These are phyloP conservation scores for Talaromyces sp. DNA, from an alignment of 2,329 filamentous ascomycete genomes.

Conservation along the genomic window DNA sequence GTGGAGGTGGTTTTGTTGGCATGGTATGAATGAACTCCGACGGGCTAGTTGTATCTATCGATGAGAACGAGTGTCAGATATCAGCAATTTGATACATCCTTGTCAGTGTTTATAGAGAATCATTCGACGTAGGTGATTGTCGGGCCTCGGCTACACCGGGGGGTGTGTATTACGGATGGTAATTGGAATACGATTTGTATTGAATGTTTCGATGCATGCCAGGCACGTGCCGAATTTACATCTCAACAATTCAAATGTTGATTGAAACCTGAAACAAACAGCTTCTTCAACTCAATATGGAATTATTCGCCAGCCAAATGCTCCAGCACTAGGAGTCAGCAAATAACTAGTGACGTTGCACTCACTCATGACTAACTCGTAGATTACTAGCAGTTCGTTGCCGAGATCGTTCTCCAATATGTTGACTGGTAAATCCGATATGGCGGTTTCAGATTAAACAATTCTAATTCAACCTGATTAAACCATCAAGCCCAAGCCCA, in stretches of 20 bases:
- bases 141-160: background rate
- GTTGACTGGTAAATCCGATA: background rate
- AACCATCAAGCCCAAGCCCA: background rate
- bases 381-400: background rate
- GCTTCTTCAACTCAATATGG: background rate
- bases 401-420: background rate
- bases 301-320: background rate
- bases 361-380: background rate
- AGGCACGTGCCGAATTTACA: background rate
- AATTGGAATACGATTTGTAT: background rate
- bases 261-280: background rate
- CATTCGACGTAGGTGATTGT: too few relatives aligned
- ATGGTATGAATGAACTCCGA: background rate
- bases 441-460: background rate
- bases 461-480: background rate
- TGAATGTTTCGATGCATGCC: background rate
- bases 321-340: background rate
- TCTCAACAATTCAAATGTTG: background rate
- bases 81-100: background rate
- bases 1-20: background rate
- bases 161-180: background rate
- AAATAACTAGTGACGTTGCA: background rate
- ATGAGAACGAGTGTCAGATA: background rate
- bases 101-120: too few relatives aligned
- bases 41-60: background rate